Conservation (phyloP, 129 eudicot genomes). For the sunflower (Helianthus annuus) region HanXRQr2.0-SUNRISE NC_035433.2:84423085-84423584, state of each 20-base stretch:
- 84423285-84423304: conserved; percentile 71
- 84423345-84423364: conserved; percentile 30
- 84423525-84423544: conserved; percentile 37
- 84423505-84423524: conserved; percentile 20
- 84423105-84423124: neutral
- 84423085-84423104: neutral
- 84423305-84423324: conserved; percentile 89
- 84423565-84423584: conserved; percentile 32
- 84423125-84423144: neutral
- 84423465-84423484: conserved; percentile 64
- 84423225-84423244: conserved; percentile 58
- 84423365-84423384: conserved; percentile 44
- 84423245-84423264: conserved; percentile 72
- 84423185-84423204: conserved; percentile 20
- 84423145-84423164: neutral
- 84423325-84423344: conserved; percentile 74
- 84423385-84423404: conserved; percentile 74
- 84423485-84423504: conserved; percentile 48
- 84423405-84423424: conserved; percentile 61
- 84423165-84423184: conserved; percentile 12
- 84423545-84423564: conserved; percentile 56
- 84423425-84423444: conserved; percentile 78
- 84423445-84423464: conserved; percentile 68
- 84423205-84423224: neutral
- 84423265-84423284: conserved; percentile 72